Conservation (phyloP, 2,329 filamentous ascomycete species). For the Colletotrichum chlorophyti region DNA sequence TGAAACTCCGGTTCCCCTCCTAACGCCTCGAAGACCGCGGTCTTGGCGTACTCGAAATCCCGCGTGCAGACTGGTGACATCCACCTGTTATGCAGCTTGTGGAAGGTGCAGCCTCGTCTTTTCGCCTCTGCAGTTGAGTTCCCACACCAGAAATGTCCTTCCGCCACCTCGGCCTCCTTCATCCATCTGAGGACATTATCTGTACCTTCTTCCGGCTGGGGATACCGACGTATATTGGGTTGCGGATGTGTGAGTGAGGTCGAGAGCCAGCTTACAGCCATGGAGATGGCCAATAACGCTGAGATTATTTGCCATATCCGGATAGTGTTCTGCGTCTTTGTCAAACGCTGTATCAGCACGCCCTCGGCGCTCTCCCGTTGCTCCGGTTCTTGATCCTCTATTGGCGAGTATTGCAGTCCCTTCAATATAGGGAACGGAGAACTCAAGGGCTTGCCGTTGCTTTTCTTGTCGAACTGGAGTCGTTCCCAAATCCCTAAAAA, state of each 20-base stretch:
- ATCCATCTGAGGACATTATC: constrained; percentile 14
- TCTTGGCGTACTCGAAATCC: background rate
- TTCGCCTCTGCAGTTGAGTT: constrained; percentile 1
- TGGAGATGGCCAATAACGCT: background rate
- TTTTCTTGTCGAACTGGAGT: no score
- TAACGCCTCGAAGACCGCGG: background rate
- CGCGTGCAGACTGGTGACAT: background rate
- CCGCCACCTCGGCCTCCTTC: background rate
- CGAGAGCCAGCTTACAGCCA: background rate
- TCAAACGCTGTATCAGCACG: no score
- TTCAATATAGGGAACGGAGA: no score
- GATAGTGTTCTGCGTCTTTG: no score
- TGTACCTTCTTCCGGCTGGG: constrained; percentile 3
- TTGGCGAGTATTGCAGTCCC: no score
- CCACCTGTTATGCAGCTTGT: constrained; percentile 18
- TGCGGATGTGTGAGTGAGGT: rapidly evolving
- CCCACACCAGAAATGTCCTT: constrained; percentile 10
- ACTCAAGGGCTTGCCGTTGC: no score
- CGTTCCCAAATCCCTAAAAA: no score
- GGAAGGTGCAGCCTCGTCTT: background rate
- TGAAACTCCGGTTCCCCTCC: background rate
- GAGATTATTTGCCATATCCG: background rate
- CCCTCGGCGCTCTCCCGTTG: no score
- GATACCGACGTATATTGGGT: background rate
- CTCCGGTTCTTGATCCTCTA: no score